Conservation (phyloP, 768 basidiomycete genomes). For the Lyophyllum shimeji region DNA sequence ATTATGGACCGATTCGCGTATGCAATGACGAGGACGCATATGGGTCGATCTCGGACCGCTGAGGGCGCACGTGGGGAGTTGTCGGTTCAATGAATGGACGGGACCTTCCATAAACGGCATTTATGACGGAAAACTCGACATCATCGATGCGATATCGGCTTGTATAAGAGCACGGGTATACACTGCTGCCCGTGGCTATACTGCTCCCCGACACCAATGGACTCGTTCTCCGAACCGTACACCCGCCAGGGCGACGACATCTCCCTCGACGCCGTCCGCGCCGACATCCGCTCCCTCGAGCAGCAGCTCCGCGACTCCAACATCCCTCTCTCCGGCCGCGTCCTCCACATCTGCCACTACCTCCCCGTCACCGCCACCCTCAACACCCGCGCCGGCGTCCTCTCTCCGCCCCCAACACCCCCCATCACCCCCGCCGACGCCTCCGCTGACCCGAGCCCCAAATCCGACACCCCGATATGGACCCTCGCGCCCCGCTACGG, state of each 20-base stretch:
- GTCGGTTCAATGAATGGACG: not conserved
- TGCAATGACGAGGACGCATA: too few relatives aligned
- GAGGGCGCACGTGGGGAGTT: not conserved
- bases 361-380: conserved; percentile 77
- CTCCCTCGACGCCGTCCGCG: conserved; percentile 71
- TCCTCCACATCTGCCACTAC: conserved; percentile 91
- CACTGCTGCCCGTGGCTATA: too few relatives aligned
- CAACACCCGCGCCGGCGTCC: conserved; percentile 47
- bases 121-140: conserved; percentile 12
- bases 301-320: conserved; percentile 67
- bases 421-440: conserved; percentile 49
- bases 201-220: conserved; percentile 38
- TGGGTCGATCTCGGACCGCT: not conserved
- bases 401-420: conserved; percentile 78
- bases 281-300: conserved; percentile 72
- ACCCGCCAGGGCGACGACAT: conserved; percentile 64
- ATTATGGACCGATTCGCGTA: too few relatives aligned
- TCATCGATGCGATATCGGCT: not conserved
- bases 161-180: conserved; percentile 14
- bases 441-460: conserved; percentile 26
- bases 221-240: conserved; percentile 74
- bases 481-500: conserved; percentile 77
- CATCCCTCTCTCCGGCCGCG: conserved; percentile 78
- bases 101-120: conserved; percentile 9
- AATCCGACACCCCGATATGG: conserved; percentile 50